Evolutionary conservation across 345 rosid species (phyloP), one percentile per base, ranked within the genome.

Genomic region (Aegle marmelos): DNA sequence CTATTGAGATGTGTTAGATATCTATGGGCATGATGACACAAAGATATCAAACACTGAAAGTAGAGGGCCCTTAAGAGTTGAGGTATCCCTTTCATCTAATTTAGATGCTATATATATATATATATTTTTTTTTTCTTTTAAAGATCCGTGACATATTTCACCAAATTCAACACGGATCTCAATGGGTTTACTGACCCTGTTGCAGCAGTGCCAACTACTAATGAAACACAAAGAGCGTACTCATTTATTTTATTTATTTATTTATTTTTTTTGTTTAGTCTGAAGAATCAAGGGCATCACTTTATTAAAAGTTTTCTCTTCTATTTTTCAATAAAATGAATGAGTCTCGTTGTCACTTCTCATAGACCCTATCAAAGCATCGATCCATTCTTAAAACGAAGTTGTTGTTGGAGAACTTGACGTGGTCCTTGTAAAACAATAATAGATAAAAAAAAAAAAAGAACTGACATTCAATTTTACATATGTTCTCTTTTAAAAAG

Each of bases 111-210:
- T 25, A 70, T n/a, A 50, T 62, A n/a, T n/a, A n/a, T n/a, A n/a
- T n/a, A n/a, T n/a, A n/a, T 10, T 45, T 41, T 39, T 3, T 13
- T 45, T 11, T 36, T 31, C 5, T 57, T 75, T 65, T 62, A 27
- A 80, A 76, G 61, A 76, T 71, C 69, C 50, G 76, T 64, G 79
- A 75, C 70, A 74, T 65, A 28, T 65, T 41, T 77, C 68, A 56
- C 69, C 75, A 75, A 53, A 74, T 78, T 81, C 79, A 81, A 84
- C 84, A 75, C 82, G 58, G 76, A 65, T 81, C 63, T 76, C 76
- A 80, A 70, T 70, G 79, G 79, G 59, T 57, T 66, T 37, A 69
- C 57, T 70, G 76, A 60, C 73, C 69, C 62, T 13, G 6, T 69
- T n/a, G 72, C 33, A 65, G 64, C 78, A n/a, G 78, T 64, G 65